Percentiles rank a stretch among this genome's conserved stretches.
Evolutionary conservation across 176 grass and related monocot genomes (phyloP).

Genomic region (Zea luxurians): DNA sequence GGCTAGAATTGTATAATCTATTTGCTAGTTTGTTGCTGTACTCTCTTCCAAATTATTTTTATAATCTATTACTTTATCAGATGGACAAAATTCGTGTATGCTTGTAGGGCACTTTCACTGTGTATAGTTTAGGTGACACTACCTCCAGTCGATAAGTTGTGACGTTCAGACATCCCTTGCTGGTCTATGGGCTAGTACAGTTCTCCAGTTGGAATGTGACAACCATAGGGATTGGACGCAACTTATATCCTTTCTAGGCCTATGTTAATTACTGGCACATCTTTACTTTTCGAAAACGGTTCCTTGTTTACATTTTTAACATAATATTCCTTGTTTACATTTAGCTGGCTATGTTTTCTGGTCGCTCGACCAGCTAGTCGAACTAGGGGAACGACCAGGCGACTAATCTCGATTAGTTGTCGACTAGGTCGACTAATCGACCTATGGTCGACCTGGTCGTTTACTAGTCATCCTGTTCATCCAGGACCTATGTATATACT

Average conservation of each 20-base stretch:
- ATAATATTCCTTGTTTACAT: too few species aligned
- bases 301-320: background rate
- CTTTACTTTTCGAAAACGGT: background rate
- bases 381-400: too few species aligned
- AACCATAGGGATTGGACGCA: background rate
- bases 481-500: too few species aligned
- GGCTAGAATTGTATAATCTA: slow-evolving; percentile 6
- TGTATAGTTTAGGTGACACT: background rate
- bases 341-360: too few species aligned
- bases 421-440: too few species aligned
- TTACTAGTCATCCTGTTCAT: too few species aligned
- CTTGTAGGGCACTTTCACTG: background rate
- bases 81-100: background rate
- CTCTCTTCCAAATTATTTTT: background rate
- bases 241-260: slow-evolving; percentile 2
- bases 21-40: slow-evolving; percentile 9
- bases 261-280: slow-evolving; percentile 6
- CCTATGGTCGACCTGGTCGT: too few species aligned
- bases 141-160: background rate
- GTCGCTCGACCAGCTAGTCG: too few species aligned
- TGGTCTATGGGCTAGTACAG: background rate
- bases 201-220: background rate
- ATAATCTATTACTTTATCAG: background rate
- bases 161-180: background rate
- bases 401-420: too few species aligned